Base-by-base conservation (phyloP, 176 grass and related monocot species). In the Guadua angustifolia region DNA sequence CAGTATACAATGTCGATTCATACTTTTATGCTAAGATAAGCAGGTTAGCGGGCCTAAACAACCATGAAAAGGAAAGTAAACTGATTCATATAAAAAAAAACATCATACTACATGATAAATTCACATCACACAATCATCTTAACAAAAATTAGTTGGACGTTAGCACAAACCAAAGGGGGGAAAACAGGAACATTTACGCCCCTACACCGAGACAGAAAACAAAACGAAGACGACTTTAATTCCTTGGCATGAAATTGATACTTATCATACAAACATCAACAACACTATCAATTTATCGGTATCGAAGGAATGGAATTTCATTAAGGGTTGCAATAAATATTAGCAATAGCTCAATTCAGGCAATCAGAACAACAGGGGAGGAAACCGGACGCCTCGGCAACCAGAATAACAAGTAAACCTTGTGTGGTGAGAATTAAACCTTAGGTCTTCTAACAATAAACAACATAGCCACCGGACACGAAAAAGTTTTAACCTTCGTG, bases 371-470 rank as follows among this genome's bases (percentile, higher is more conserved):
- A 79, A 79, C 32, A 90, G 24, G 67, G 50, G 43, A 33, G 67
- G 19, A 36, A 82, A 15, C 50, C 9, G 62, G 42, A 77, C 4
- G 42, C 50, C 64, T 60, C n/a, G 32, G 21, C 55, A 77, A 77
- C 43, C 79, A 77, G 43, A 61, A 79, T 43, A 79, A 73, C 69
- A 74, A 87, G 74, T 87, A 79, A 79, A 84, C 74, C 62, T 90
- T 83, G 26, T 75, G 68, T 50, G 66, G 22, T 56, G 71, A 46
- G 60, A 75, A 89, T 68, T 57, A 58, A 80, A 73, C n/a, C 66
- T 87, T 55, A 69, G 50, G 79, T 87, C 84, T 84, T 87, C 84
- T 84, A 90, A 87, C 74, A 83, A 87, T 69, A 87, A 79, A 79
- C 88, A 84, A 55, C 75, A 90, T 21, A 36, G 61, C 44, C 75